Conservation (phyloP, 306 rosid species). For the Astragalus membranaceus region DNA sequence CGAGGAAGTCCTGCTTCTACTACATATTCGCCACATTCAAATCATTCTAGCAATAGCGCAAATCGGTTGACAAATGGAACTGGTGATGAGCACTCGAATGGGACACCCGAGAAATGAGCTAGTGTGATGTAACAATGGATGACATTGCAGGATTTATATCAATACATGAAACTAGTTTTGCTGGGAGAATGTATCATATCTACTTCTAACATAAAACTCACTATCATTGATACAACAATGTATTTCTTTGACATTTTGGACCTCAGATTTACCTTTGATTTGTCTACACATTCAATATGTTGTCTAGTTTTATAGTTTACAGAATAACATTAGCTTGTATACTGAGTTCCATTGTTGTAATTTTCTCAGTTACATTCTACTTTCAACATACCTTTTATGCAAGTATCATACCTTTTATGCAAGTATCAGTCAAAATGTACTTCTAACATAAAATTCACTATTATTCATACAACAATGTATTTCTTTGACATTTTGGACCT, state of each 20-base stretch:
- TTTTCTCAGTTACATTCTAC: too few species aligned
- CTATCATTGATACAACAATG: background rate
- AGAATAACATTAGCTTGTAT: background rate
- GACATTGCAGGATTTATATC: background rate
- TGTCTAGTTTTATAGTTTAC: background rate
- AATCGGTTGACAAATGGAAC: constrained; percentile 75
- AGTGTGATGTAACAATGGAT: constrained; percentile 7
- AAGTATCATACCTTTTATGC: too few species aligned
- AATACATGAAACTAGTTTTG: constrained; percentile 6
- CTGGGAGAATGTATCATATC: background rate
- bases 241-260: background rate
- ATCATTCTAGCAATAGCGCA: constrained; percentile 36
- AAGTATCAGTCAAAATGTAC: too few species aligned
- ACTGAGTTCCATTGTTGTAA: constrained; percentile 3
- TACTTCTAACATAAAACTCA: background rate
- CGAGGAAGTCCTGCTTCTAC: constrained; percentile 60
- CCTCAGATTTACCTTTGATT: background rate
- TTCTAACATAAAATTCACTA: background rate
- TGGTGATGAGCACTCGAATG: constrained; percentile 77
- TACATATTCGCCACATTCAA: constrained; percentile 50
- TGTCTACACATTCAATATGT: background rate
- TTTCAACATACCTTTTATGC: too few species aligned
- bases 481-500: background rate
- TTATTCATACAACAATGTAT: background rate
- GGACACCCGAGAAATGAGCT: constrained; percentile 50